Base-by-base conservation (phyloP, 1,284 basidiomycete species). In the Fomitopsis palustris region DNA sequence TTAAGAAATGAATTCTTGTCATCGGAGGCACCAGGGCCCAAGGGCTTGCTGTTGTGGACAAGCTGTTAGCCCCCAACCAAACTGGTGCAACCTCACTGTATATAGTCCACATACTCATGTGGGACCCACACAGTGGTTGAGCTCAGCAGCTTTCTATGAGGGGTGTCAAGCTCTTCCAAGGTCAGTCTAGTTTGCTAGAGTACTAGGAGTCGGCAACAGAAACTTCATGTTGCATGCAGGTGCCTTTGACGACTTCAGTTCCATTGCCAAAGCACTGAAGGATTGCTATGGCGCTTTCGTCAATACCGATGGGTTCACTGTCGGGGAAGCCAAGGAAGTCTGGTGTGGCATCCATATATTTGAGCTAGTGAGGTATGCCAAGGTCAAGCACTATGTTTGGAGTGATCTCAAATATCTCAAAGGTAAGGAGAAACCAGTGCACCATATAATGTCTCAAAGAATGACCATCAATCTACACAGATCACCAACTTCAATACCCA, bases 1-100 rank as follows among this genome's bases (percentile, higher is more conserved):
- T 27, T 41, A 66, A 70, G 63, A 80, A 80, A 67, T 64, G 77
- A 62, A 79, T 83, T 62, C 75, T 81, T 57, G 79, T 83, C 58
- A 74, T 82, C 43, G 80, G 81, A 39, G 81, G 77, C 2, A 83
- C 81, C 29, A 81, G 81, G 49, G 78, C 77, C 3, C 81, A 82
- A 61, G 81, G 81, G 17, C 65, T 78, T 37, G 74, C 76, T 23
- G 76, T 81, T 57, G 74, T 82, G 47, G 71, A 79, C 59, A 74
- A 73, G 27, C 69, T 82, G 14, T 73, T 82, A 27, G 71, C 70
- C 12, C 74, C 73, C 2, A 62, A 61, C 51, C 58, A 67, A 23
- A 74, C 78, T 57, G 79, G 78, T 4, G 65, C 70, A 5, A 74
- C 78, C 1, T 79, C 78, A 14, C 79, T 79, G 0, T 83, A 80